These are phyloP conservation scores for Colletotrichum orbiculare DNA, from an alignment of 2,329 filamentous ascomycete species.

Conservation along the genomic window DNA sequence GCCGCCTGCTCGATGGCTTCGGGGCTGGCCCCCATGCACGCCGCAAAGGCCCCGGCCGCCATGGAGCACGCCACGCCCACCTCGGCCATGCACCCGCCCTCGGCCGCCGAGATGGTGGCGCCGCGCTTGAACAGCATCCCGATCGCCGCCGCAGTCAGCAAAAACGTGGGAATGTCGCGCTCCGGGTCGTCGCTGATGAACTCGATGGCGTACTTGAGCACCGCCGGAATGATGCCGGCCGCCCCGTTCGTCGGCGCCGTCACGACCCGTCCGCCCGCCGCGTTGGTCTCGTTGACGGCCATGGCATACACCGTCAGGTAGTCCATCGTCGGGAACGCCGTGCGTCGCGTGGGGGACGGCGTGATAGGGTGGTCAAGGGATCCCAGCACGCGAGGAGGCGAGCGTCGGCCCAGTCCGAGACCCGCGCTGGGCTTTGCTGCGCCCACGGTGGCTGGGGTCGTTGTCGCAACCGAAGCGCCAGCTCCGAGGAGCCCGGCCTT, in stretches of 20 bases:
- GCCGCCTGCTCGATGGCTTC: slow-evolving; percentile 63
- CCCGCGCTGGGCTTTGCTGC: slow-evolving; percentile 11
- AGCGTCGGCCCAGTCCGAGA: slow-evolving; percentile 41
- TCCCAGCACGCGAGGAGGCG: slow-evolving; percentile 56
- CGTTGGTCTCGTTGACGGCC: slow-evolving; percentile 65
- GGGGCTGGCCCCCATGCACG: slow-evolving; percentile 62
- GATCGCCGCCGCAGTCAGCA: slow-evolving; percentile 60
- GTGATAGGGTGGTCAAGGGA: slow-evolving; percentile 58
- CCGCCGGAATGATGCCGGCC: slow-evolving; percentile 61
- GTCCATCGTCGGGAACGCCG: slow-evolving; percentile 62
- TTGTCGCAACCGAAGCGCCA: neutral
- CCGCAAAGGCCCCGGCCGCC: slow-evolving; percentile 62
- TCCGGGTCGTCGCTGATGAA: slow-evolving; percentile 62
- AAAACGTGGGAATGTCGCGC: slow-evolving; percentile 60
- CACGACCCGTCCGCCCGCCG: slow-evolving; percentile 61
- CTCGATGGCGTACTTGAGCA: slow-evolving; percentile 61
- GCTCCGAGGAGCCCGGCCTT: slow-evolving; percentile 14
- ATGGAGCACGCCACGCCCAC: slow-evolving; percentile 64
- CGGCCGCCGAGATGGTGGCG: slow-evolving; percentile 62
- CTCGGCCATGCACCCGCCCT: slow-evolving; percentile 65
- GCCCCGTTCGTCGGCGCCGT: slow-evolving; percentile 64
- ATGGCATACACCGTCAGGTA: slow-evolving; percentile 63
- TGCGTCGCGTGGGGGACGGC: slow-evolving; percentile 57
- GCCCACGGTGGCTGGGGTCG: neutral
- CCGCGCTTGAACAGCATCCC: slow-evolving; percentile 66